phyloP scores from a whole-genome alignment of 495 filamentous ascomycete genomes.

The Thozetella sp. region DNA sequence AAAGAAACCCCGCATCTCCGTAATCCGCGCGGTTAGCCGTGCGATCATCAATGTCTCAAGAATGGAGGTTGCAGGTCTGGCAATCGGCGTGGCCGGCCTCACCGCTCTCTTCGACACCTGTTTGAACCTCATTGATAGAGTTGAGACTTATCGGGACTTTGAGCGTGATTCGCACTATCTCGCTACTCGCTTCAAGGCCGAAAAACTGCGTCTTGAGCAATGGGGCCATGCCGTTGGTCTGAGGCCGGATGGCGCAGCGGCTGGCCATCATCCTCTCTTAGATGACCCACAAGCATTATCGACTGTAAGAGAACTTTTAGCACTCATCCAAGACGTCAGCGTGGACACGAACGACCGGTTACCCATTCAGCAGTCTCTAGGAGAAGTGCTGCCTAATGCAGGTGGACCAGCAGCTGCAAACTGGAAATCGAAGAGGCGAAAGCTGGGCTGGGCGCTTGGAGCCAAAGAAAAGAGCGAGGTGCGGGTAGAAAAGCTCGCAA shows the following conservation, averaged over 20 bases:
- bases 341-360: slow-evolving; percentile 1
- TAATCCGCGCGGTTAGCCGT: too few species aligned
- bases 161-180: slow-evolving; percentile 8
- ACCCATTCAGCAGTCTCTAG: neutral
- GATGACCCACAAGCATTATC: slow-evolving; percentile 4
- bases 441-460: slow-evolving; percentile 12
- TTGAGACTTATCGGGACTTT: slow-evolving; percentile 15
- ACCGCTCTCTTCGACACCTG: slow-evolving; percentile 13
- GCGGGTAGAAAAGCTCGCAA: slow-evolving; percentile 12
- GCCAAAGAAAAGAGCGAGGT: slow-evolving; percentile 8
- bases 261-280: slow-evolving; percentile 6
- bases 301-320: slow-evolving; percentile 9
- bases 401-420: neutral
- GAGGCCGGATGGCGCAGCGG: neutral
- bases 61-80: slow-evolving; percentile 2
- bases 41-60: too few species aligned
- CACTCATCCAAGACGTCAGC: slow-evolving; percentile 7
- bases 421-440: slow-evolving; percentile 4
- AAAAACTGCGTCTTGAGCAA: slow-evolving; percentile 10
- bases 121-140: slow-evolving; percentile 11
- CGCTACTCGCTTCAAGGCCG: slow-evolving; percentile 9
- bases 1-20: too few species aligned
- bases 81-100: slow-evolving; percentile 8
- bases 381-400: neutral
- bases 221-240: slow-evolving; percentile 11